These are phyloP conservation scores for Suillus decipiens DNA, from an alignment of 768 basidiomycete species.

Conservation along the genomic window DNA sequence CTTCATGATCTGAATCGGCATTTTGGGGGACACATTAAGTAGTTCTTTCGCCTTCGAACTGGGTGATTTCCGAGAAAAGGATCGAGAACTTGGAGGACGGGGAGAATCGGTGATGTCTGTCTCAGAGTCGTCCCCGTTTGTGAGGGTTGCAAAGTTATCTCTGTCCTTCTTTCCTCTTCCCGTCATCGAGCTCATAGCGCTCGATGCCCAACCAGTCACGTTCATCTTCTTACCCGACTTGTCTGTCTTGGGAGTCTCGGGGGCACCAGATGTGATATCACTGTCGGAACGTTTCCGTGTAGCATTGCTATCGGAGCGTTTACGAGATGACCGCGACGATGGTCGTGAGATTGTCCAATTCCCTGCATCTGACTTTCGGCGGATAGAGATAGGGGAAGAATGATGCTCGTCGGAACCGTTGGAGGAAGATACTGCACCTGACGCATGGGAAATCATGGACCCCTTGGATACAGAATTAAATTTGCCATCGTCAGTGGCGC, in stretches of 20 bases:
- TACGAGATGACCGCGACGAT: constrained; percentile 60
- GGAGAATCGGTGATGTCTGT: constrained; percentile 27
- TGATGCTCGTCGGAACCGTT: constrained; percentile 41
- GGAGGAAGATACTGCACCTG: constrained; percentile 17
- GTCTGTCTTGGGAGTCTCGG: constrained; percentile 37
- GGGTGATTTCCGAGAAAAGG: constrained; percentile 30
- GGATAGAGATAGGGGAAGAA: constrained; percentile 21
- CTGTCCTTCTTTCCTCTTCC: constrained; percentile 59
- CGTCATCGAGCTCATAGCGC: constrained; percentile 61
- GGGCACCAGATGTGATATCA: constrained; percentile 39
- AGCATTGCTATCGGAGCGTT: constrained; percentile 58
- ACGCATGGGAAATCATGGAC: constrained; percentile 26
- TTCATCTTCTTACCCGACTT: constrained; percentile 42
- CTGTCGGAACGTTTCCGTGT: constrained; percentile 68
- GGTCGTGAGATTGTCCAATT: constrained; percentile 52
- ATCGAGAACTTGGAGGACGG: constrained; percentile 39
- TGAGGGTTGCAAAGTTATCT: constrained; percentile 60
- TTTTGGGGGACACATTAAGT: constrained; percentile 26
- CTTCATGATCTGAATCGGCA: constrained; percentile 46
- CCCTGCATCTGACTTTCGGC: constrained; percentile 45
- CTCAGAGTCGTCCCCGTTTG: constrained; percentile 37
- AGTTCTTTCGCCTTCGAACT: constrained; percentile 27
- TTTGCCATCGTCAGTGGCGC: constrained; percentile 29
- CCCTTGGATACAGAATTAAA: constrained; percentile 35
- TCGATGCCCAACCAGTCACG: constrained; percentile 59